These are phyloP conservation scores for Pseudocercospora ulei DNA, from an alignment of 2,329 filamentous ascomycete species.

Conservation along the genomic window DNA sequence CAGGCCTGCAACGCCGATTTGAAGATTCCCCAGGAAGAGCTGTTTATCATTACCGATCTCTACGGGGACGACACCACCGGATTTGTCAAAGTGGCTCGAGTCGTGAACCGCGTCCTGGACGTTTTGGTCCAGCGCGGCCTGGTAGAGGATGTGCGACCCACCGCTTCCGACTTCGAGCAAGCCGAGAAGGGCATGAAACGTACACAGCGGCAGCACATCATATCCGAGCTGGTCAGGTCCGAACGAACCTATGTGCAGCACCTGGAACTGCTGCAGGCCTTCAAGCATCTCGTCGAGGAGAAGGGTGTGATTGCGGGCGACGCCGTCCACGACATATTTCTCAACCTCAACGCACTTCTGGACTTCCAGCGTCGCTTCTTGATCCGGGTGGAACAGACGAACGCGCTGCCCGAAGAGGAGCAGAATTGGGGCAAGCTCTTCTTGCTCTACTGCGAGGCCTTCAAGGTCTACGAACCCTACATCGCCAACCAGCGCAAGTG, in stretches of 20 bases:
- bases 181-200: constrained; percentile 44
- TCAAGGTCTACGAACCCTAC: constrained; percentile 90
- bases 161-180: constrained; percentile 49
- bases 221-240: constrained; percentile 84
- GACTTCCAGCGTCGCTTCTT: constrained; percentile 93
- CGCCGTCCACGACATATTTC: constrained; percentile 83
- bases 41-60: constrained; percentile 84
- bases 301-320: constrained; percentile 82
- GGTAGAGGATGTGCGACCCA: constrained; percentile 48
- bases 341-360: constrained; percentile 88
- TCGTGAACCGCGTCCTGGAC: constrained; percentile 86
- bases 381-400: constrained; percentile 91
- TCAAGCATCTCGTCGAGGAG: constrained; percentile 83
- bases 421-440: constrained; percentile 97
- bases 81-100: constrained; percentile 91
- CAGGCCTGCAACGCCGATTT: constrained; percentile 79
- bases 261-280: constrained; percentile 80
- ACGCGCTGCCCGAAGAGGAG: constrained; percentile 62
- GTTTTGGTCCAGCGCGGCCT: constrained; percentile 68
- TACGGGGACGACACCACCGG: constrained; percentile 92
- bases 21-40: constrained; percentile 66
- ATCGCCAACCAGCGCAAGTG: constrained; percentile 94
- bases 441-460: constrained; percentile 70
- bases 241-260: constrained; percentile 98
- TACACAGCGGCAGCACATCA: constrained; percentile 73